Conservation (phyloP, 2,329 filamentous ascomycete species). For the Ascochyta pisi region DNA sequence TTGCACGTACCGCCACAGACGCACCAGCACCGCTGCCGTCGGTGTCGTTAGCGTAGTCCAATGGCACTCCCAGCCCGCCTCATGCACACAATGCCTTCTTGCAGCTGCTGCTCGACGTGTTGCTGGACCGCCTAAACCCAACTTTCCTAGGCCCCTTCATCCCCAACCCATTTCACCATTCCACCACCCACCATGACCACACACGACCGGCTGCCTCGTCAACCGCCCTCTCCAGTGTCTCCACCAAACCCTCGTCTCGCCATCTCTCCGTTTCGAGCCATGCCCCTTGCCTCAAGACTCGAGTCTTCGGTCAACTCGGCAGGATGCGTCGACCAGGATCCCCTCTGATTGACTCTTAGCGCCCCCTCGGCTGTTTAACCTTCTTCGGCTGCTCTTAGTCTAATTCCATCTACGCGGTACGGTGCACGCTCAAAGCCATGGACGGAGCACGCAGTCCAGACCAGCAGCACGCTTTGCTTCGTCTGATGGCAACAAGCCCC, state of each 20-base stretch:
- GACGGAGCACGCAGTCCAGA: slow-evolving; percentile 3
- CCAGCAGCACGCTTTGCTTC: slow-evolving; percentile 3
- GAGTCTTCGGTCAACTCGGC: slow-evolving; percentile 36
- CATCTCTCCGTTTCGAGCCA: slow-evolving; percentile 6
- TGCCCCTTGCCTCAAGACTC: slow-evolving; percentile 16
- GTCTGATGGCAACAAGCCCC: background rate
- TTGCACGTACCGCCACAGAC: slow-evolving; percentile 1
- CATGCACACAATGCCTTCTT: background rate
- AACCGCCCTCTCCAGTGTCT: background rate
- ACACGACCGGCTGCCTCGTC: slow-evolving; percentile 9
- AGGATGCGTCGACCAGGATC: slow-evolving; percentile 30
- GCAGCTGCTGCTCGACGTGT: background rate
- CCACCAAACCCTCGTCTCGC: slow-evolving; percentile 10
- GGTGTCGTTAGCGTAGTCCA: slow-evolving; percentile 11
- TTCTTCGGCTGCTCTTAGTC: slow-evolving; percentile 22
- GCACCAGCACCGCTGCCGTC: slow-evolving; percentile 6
- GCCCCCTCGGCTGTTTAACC: slow-evolving; percentile 37
- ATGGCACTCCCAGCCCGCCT: slow-evolving; percentile 15
- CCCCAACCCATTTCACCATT: background rate
- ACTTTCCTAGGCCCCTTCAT: background rate
- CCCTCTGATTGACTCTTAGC: slow-evolving; percentile 21
- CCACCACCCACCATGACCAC: slow-evolving; percentile 1
- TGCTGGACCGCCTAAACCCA: background rate
- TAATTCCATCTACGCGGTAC: slow-evolving; percentile 19
- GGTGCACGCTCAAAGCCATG: background rate